Evolutionary conservation across 495 filamentous ascomycete genomes (phyloP), one percentile per base, ranked within the genome.

Genomic region (Penicillium turbatum): DNA sequence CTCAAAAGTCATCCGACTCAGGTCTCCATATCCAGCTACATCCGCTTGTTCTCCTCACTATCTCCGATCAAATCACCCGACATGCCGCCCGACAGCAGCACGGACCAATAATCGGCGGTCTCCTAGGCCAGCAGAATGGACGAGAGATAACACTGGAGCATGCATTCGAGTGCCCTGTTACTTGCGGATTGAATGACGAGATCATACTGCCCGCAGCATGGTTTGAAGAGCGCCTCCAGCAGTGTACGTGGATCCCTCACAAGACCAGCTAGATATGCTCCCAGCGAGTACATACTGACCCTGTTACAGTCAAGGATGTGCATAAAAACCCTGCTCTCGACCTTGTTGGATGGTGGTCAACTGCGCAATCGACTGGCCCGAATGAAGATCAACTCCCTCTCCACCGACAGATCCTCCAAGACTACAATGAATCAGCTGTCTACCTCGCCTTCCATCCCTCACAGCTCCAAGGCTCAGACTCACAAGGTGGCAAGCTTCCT

Each of bases 301-400:
- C 27, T 17, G 32, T 15, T 38, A 57, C 57, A 92, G 89, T 90
- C 81, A 91, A 86, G 72, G 86, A 88, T 56, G 93, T 97, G 5
- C 89, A 97, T 75, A 90, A 90, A 68, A 76, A 69, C 31, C 89
- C 90, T 0, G 70, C 80, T 9, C 85, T 96, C 34, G 93, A 97
- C 59, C 78, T 97, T 17, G 89, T 97, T 32, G 93, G 90, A 68
- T 96, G 92, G 90, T 99, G 92, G 77, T 88, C 90, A n/a, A 82
- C 89, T 9, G 75, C 89, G 17, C 82, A 90, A 21, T 72, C 81
- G 8, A 79, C 83, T 36, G 90, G 90, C 3, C 95, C 93, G 0
- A 67, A 81, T 54, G 55, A 72, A 17, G 61, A 76, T 48, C 76
- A 89, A 63, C 77, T 95, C 13, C 80, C 85, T 9, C 82, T 96